Evolutionary conservation across 139 green algal genomes (phyloP), one percentile per base, ranked within the genome.

Genomic region (Ettlia oleoabundans): DNA sequence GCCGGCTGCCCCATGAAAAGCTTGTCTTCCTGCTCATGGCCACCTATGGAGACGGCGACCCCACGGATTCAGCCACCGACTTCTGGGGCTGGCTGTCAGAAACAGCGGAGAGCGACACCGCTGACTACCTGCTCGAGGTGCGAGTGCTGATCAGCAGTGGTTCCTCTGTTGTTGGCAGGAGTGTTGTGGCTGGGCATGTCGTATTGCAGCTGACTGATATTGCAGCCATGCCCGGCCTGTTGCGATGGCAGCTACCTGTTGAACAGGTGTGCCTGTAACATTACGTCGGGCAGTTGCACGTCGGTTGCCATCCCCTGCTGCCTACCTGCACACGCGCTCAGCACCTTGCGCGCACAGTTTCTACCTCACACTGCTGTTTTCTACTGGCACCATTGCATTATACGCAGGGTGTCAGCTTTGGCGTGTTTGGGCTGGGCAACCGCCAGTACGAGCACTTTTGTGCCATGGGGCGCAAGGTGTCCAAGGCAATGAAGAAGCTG

Each of bases 361-460:
- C n/a, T 3, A 19, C 66, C 21, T 19, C 66, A 1, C 4, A 5
- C 15, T 3, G 42, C 15, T 43, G 67, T 38, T 62, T 21, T 40
- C 41, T 19, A n/a, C n/a, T n/a, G n/a, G n/a, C 30, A 1, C 43
- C 7, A 5, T 4, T 42, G 43, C 5, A 3, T 10, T 38, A n/a
- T 37, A 26, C 37, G 5, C 78, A 96, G 88, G 88, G 82, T 28
- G 78, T 97, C 1, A 78, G 52, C 0, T 98, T 92, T 69, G 94
- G 84, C 22, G 95, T 99, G 41, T 99, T 99, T 90, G 97, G 93
- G 8, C 89, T 99, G 37, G 97, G 97, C 55, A 99, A 99, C 90
- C 94, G 92, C 80, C 94, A 98, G 91, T 99, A 99, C 75, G 97
- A 99, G 90, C 96, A 98, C 89, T 99, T 98, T 88, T 97, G 95